phyloP scores from a whole-genome alignment of 768 basidiomycete genomes.

The Leccinum obscurum region DNA sequence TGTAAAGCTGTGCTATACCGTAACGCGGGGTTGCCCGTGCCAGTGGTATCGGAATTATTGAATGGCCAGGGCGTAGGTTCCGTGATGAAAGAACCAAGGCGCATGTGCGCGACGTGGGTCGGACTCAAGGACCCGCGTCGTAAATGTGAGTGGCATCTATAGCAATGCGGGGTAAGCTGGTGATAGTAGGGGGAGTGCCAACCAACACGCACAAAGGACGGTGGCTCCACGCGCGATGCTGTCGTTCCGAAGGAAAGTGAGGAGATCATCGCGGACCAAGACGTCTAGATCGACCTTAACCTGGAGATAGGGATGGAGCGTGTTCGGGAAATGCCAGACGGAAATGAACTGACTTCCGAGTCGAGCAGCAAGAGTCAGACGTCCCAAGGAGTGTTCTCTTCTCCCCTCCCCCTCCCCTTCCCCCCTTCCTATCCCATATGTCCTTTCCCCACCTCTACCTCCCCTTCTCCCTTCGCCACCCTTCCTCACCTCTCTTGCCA shows the following conservation, averaged over 20 bases:
- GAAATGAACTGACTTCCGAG: conserved; percentile 55
- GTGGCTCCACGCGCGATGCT: conserved; percentile 80
- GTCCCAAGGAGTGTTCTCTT: conserved; percentile 67
- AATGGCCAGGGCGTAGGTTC: conserved; percentile 72
- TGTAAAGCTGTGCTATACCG: conserved; percentile 69
- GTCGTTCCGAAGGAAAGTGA: conserved; percentile 83
- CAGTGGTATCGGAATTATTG: conserved; percentile 27
- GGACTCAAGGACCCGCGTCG: conserved; percentile 80
- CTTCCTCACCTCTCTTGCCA: no score
- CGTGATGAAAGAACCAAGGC: conserved; percentile 72
- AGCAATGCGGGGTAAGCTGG: conserved; percentile 10
- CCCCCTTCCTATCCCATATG: no score
- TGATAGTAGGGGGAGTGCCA: neutral
- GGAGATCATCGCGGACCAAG: conserved; percentile 87
- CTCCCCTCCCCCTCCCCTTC: no score
- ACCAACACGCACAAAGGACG: conserved; percentile 65
- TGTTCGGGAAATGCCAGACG: conserved; percentile 1
- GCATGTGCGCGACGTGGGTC: conserved; percentile 91
- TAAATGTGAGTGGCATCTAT: conserved; percentile 97
- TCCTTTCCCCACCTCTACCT: no score
- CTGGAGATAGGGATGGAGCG: conserved; percentile 37
- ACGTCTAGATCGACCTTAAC: conserved; percentile 98
- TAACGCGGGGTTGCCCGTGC: conserved; percentile 35
- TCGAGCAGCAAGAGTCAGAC: conserved; percentile 74
- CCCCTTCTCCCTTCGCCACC: no score